These are phyloP conservation scores for Hypoxylon sp. DNA, from an alignment of 2,329 filamentous ascomycete genomes.

Conservation along the genomic window DNA sequence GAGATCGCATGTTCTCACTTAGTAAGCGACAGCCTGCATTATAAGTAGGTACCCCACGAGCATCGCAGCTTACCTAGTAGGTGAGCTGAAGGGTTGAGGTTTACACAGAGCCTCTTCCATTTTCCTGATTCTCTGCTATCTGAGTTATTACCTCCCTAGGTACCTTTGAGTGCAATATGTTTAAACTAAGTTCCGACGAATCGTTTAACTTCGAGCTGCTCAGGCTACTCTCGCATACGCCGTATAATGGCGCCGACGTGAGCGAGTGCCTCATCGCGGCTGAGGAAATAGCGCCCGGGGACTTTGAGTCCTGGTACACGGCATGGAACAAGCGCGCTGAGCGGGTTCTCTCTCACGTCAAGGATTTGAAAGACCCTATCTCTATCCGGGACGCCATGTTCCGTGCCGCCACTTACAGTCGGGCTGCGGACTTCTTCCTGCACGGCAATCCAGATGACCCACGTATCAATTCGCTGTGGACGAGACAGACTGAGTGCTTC, in stretches of 20 bases:
- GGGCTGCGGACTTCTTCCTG: conserved; percentile 32
- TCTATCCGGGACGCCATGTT: conserved; percentile 27
- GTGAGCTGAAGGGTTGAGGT: not conserved
- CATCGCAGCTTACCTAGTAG: not conserved
- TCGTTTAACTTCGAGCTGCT: conserved; percentile 49
- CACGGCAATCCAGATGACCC: conserved; percentile 29
- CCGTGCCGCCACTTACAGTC: conserved; percentile 30
- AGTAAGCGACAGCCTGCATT: not conserved
- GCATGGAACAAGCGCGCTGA: conserved; percentile 35
- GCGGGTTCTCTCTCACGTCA: conserved; percentile 20
- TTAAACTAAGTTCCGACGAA: conserved; percentile 33
- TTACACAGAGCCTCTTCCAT: not conserved
- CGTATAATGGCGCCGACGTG: conserved; percentile 48
- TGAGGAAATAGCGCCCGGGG: conserved; percentile 30
- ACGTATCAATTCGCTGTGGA: conserved; percentile 24
- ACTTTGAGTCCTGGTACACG: conserved; percentile 46
- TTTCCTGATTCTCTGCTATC: not conserved
- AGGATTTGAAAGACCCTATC: conserved; percentile 19
- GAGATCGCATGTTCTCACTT: not conserved
- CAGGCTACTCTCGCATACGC: conserved; percentile 37
- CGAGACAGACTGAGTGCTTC: conserved; percentile 24
- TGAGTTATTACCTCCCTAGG: not conserved
- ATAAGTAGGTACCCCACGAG: conserved; percentile 1
- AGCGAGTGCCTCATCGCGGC: conserved; percentile 43
- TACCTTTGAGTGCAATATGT: conserved; percentile 15